Conservation (phyloP, 345 rosid species). For the Pseudoturritis turrita region DNA sequence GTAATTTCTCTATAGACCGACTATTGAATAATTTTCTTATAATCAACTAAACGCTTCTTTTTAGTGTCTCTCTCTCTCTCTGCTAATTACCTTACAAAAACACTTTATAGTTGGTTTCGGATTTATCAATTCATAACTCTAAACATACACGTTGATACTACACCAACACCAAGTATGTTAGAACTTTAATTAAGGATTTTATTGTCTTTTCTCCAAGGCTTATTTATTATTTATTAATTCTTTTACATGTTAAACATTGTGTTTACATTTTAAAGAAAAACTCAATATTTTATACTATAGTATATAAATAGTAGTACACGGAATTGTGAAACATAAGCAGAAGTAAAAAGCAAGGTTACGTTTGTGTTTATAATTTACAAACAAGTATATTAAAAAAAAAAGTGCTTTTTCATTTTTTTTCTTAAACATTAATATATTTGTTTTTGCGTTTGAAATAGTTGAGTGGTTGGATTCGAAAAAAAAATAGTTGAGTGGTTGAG, state of each 20-base stretch:
- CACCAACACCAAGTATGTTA: no score
- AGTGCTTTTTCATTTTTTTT: neutral
- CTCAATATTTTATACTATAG: neutral
- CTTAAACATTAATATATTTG: neutral
- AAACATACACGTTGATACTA: neutral
- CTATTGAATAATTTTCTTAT: conserved; percentile 18
- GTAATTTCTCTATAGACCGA: conserved; percentile 4
- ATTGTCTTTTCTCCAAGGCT: no score
- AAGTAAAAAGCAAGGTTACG: conserved; percentile 5
- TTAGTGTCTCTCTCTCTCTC: no score
- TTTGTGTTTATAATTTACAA: neutral
- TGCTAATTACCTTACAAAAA: neutral
- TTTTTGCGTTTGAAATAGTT: neutral
- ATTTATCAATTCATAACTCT: neutral
- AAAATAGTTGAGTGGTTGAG: neutral
- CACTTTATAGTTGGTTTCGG: neutral
- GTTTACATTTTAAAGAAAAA: neutral
- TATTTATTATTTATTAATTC: neutral
- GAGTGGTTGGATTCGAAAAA: neutral
- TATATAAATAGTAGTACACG: neutral
- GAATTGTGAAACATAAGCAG: conserved; percentile 11
- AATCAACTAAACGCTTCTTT: neutral
- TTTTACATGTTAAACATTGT: neutral
- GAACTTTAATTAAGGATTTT: no score
- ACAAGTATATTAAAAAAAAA: neutral